Evolutionary conservation across 306 rosid species (phyloP).

Genomic region (Erythrophleum fordii): DNA sequence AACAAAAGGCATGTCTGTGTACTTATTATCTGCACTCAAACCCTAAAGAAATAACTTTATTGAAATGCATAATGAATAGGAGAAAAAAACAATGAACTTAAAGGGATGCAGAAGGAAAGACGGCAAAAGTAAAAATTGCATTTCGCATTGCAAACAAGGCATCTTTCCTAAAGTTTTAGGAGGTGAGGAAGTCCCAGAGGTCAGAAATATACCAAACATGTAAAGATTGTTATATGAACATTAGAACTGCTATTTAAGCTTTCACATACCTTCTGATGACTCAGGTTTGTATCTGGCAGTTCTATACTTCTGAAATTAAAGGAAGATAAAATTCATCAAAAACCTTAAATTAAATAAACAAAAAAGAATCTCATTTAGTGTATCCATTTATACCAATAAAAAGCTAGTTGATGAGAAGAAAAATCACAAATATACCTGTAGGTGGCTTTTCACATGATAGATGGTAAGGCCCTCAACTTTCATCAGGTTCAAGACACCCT

Average conservation of each 20-base stretch:
- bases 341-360: conserved; percentile 17
- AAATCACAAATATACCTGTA: conserved; percentile 65
- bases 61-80: not conserved
- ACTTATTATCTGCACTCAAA: conserved; percentile 16
- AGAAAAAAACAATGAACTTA: conserved; percentile 5
- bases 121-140: not conserved
- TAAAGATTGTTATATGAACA: conserved; percentile 31
- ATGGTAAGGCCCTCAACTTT: conserved; percentile 89
- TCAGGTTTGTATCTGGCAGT: conserved; percentile 95
- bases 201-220: conserved; percentile 4
- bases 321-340: conserved; percentile 12
- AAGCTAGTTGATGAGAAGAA: conserved; percentile 26
- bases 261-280: conserved; percentile 74
- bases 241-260: conserved; percentile 32
- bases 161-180: not conserved
- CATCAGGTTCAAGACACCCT: conserved; percentile 88
- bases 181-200: not conserved
- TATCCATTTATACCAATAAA: conserved; percentile 9
- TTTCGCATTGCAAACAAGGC: not conserved
- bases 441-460: conserved; percentile 97
- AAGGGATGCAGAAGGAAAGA: conserved; percentile 9
- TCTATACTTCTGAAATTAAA: conserved; percentile 81
- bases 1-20: not conserved
- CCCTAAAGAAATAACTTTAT: conserved; percentile 6
- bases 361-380: not conserved